Percentiles rank a stretch among this genome's conserved stretches.
These are phyloP conservation scores for Colletotrichum tropicale DNA, from an alignment of 2,329 filamentous ascomycete species.

Conservation along the genomic window DNA sequence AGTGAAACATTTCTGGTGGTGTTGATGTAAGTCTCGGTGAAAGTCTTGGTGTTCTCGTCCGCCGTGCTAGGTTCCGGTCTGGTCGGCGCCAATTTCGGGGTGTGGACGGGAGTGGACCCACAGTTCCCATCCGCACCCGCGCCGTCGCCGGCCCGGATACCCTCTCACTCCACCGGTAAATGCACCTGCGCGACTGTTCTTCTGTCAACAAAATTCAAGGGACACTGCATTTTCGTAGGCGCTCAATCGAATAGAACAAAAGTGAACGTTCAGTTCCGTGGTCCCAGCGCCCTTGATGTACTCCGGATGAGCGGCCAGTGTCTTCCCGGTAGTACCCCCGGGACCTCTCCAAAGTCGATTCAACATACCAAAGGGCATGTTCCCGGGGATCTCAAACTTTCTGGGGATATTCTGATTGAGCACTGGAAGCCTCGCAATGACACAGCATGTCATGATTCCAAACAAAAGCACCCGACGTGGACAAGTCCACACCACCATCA, in stretches of 20 bases:
- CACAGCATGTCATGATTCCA: not conserved
- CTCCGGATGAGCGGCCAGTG: not conserved
- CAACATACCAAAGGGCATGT: too few species aligned
- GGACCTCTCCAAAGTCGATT: not conserved
- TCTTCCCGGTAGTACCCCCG: not conserved
- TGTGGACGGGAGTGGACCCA: not conserved
- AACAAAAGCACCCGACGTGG: too few species aligned
- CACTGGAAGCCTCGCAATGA: not conserved
- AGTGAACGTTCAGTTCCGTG: not conserved
- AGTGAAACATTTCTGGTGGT: not conserved
- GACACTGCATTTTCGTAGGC: accelerated
- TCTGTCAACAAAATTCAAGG: not conserved
- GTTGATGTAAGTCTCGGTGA: not conserved
- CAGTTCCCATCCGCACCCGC: not conserved
- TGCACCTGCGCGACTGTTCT: not conserved
- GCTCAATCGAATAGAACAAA: accelerated
- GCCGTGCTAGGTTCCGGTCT: not conserved
- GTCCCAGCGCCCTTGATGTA: not conserved
- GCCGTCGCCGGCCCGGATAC: not conserved
- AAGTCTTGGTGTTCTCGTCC: not conserved
- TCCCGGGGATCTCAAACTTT: too few species aligned
- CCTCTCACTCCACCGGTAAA: too few species aligned
- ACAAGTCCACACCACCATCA: too few species aligned
- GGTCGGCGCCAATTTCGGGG: not conserved
- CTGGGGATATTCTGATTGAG: accelerated